phyloP scores from a whole-genome alignment of 208 protist genomes.

The Leishmania martiniquensis region DNA sequence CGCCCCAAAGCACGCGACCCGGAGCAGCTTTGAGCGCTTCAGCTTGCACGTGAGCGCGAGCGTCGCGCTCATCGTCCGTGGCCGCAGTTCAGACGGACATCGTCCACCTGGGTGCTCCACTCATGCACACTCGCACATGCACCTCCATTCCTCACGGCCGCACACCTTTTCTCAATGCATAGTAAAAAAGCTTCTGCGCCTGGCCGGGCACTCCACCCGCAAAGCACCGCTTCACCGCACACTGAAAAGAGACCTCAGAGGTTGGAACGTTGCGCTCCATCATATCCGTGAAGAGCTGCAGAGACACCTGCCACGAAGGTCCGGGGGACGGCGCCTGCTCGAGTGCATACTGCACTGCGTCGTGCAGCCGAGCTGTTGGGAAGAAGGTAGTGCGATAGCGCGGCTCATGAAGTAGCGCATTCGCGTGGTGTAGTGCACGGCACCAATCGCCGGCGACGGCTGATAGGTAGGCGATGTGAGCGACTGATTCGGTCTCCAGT shows the following conservation, averaged over 20 bases:
- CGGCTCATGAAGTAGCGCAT: conserved; percentile 51
- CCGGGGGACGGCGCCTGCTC: conserved; percentile 52
- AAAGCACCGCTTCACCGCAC: conserved; percentile 69
- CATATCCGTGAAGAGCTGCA: conserved; percentile 68
- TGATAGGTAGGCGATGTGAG: conserved; percentile 54
- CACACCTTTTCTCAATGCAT: conserved; percentile 41
- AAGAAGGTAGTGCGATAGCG: conserved; percentile 50
- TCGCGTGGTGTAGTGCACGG: conserved; percentile 49
- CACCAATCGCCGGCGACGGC: conserved; percentile 61
- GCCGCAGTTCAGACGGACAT: neutral
- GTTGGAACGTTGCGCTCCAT: conserved; percentile 62
- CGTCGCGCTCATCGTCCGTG: neutral
- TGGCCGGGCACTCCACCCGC: conserved; percentile 50
- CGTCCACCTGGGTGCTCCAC: neutral
- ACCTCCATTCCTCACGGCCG: neutral
- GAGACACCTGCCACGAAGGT: conserved; percentile 57
- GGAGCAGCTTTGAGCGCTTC: too few species aligned
- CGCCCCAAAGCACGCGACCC: neutral
- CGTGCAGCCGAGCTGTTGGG: conserved; percentile 73
- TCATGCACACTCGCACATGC: neutral
- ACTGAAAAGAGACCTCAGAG: conserved; percentile 80
- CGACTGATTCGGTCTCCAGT: conserved; percentile 68
- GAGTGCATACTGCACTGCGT: conserved; percentile 84
- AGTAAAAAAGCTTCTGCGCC: conserved; percentile 65
- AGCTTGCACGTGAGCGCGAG: neutral